Base-by-base conservation (phyloP, 2,329 filamentous ascomycete species). In the Penicillium sp. region DNA sequence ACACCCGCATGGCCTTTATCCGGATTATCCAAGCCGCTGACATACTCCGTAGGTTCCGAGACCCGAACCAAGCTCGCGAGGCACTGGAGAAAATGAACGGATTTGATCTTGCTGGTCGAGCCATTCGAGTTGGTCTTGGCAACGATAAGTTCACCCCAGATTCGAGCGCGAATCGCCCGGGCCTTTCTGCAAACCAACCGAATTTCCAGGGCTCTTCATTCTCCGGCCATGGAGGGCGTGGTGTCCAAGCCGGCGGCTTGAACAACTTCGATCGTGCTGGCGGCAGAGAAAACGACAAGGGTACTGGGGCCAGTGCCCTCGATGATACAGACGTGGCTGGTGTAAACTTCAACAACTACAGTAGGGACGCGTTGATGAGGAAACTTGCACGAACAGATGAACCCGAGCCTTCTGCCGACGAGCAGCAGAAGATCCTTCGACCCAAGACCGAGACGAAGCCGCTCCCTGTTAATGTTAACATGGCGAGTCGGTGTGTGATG, bases 91-190 rank as follows among this genome's bases (percentile, higher is more conserved):
- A 96, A 72, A 96, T 98, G 91, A 98, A 98, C 71, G 90, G 91
- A 51, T 98, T 97, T 73, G 93, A 97, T 71, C 83, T 98, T 57
- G 93, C 93, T 60, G 90, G 90, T 70, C 90, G 93, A 65, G 89
- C 90, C 51, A 97, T 98, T 67, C 89, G 93, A 65, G 94, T 98
- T 69, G 93, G 93, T 70, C 87, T 98, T 74, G 93, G 93, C 71
- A 98, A 96, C 75, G 93, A 98, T 86, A 97, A 97, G 81, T 97
- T 97, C 73, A 97, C 90, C 71, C 86, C 90, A 62, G 93, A 97
- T 74, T 93, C 89, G 70, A 95, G 88, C 70, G 86, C 88, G 63
- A 88, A 94, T 74, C 88, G 88, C 71, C 94, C 94, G 68, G 84
- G 86, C 64, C 84, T 86, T 69, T 83, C 74, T 61, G 71, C 57